Evolutionary conservation across 129 eudicot species (phyloP).

Genomic region (sunflower (Helianthus annuus)): HanXRQr2.0-SUNRISE NC_035445.2:159901297-159901796

Average conservation of each 20-base stretch:
- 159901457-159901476: conserved; percentile 15
- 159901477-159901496: conserved; percentile 20
- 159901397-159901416: neutral
- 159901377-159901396: neutral
- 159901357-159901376: conserved; percentile 21
- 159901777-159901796: conserved; percentile 78
- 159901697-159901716: conserved; percentile 76
- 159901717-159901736: conserved; percentile 78
- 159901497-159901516: conserved; percentile 57
- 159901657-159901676: conserved; percentile 65
- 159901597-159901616: conserved; percentile 56
- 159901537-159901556: conserved; percentile 67
- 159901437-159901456: conserved; percentile 44
- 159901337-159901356: conserved; percentile 20
- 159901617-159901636: conserved; percentile 61
- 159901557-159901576: conserved; percentile 44
- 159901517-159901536: conserved; percentile 57
- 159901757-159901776: conserved; percentile 77
- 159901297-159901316: conserved; percentile 7
- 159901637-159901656: conserved; percentile 34
- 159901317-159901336: neutral
- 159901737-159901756: conserved; percentile 75
- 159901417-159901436: neutral
- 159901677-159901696: conserved; percentile 76
- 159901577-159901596: conserved; percentile 55